Conservation (phyloP, 768 basidiomycete species). For the Collybia sp. region DNA sequence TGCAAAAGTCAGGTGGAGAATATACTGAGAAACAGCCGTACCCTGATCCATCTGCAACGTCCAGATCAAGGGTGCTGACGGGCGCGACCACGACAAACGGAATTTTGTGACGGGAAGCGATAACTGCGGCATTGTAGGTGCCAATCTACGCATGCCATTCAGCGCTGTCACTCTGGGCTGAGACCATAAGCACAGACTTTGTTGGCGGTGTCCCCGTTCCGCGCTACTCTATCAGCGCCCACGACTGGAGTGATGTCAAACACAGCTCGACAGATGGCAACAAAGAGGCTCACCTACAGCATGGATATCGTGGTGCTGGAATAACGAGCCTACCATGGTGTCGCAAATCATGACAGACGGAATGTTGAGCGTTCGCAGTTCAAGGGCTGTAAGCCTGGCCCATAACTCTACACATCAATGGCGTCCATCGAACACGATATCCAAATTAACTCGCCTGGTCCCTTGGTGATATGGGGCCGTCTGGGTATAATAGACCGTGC, state of each 20-base stretch:
- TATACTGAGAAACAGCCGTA: conserved; percentile 27
- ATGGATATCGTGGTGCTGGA: conserved; percentile 83
- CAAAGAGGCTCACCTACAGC: conserved; percentile 55
- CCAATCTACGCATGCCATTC: conserved; percentile 51
- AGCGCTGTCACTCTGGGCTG: no score
- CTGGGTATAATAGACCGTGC: conserved; percentile 88
- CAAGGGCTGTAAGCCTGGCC: conserved; percentile 84
- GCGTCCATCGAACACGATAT: background rate
- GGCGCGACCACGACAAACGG: conserved; percentile 95
- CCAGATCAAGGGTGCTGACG: conserved; percentile 86
- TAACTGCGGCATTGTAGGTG: conserved; percentile 93
- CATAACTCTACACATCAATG: background rate
- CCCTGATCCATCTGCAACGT: conserved; percentile 64
- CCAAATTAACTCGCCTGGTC: conserved; percentile 44
- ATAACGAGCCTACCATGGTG: conserved; percentile 94
- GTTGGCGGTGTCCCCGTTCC: conserved; percentile 96
- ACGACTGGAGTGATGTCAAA: conserved; percentile 45
- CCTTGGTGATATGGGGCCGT: conserved; percentile 95
- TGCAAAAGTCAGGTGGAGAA: conserved; percentile 3
- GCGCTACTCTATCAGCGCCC: conserved; percentile 85
- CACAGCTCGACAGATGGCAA: background rate
- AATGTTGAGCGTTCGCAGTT: conserved; percentile 79
- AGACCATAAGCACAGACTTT: conserved; percentile 43
- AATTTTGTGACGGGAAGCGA: conserved; percentile 82
- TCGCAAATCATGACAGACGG: conserved; percentile 95